These are phyloP conservation scores for Globisporangium takayamanum DNA, from an alignment of 352 stramenopile species.

Conservation along the genomic window DNA sequence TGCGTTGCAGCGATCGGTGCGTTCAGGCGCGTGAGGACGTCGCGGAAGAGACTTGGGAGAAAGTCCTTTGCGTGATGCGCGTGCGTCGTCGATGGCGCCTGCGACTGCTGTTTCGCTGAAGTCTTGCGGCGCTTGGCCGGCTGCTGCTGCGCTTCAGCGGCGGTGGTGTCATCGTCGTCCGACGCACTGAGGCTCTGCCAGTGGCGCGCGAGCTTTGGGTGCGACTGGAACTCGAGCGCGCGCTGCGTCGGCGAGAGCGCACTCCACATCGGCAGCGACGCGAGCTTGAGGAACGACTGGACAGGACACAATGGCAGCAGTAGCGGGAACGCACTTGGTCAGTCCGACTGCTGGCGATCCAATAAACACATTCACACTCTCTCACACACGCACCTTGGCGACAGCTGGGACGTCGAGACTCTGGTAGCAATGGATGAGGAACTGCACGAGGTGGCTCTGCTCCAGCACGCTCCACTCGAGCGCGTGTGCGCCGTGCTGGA, in stretches of 20 bases:
- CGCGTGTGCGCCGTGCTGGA: neutral
- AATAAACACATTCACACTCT: no score
- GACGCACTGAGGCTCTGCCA: conserved; percentile 38
- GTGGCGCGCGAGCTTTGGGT: conserved; percentile 61
- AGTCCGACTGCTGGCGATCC: neutral
- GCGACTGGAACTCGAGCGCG: conserved; percentile 49
- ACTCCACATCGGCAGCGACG: conserved; percentile 58
- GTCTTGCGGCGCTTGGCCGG: conserved; percentile 35
- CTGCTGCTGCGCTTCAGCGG: conserved; percentile 11
- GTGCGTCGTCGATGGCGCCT: neutral
- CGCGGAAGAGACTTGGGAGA: conserved; percentile 29
- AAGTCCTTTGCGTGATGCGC: conserved; percentile 24
- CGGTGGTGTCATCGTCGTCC: neutral
- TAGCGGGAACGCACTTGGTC: neutral
- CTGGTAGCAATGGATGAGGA: conserved; percentile 54
- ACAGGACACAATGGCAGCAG: neutral
- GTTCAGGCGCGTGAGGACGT: conserved; percentile 38
- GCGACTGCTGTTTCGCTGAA: neutral
- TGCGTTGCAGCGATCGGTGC: conserved; percentile 16
- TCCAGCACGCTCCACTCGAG: conserved; percentile 32
- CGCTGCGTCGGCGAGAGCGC: conserved; percentile 53
- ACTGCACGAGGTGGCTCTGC: conserved; percentile 45
- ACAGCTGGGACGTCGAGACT: conserved; percentile 49
- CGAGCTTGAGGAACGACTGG: conserved; percentile 44
- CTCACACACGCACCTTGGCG: conserved; percentile 16